Conservation (phyloP, 2,329 filamentous ascomycete species). For the Colletotrichum scovillei region DNA sequence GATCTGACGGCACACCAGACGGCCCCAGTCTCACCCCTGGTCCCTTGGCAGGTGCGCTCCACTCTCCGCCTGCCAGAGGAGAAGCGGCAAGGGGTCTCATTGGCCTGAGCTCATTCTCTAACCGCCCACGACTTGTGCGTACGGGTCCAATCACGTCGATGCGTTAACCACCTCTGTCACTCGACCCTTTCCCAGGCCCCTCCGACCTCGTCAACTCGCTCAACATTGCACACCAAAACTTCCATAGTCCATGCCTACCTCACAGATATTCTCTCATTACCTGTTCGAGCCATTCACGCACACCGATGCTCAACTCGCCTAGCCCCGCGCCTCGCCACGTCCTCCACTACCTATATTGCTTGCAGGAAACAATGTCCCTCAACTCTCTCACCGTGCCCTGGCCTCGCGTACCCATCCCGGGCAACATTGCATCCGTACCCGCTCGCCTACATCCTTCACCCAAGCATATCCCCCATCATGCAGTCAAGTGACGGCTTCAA, state of each 20-base stretch:
- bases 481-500: slow-evolving; percentile 29
- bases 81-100: slow-evolving; percentile 45
- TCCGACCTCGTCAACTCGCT: background rate
- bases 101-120: slow-evolving; percentile 48
- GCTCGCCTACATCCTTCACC: slow-evolving; percentile 31
- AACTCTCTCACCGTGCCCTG: background rate
- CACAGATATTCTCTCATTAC: slow-evolving; percentile 18
- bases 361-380: slow-evolving; percentile 21
- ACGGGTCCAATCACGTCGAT: slow-evolving; percentile 43
- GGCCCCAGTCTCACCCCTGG: slow-evolving; percentile 30
- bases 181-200: slow-evolving; percentile 42
- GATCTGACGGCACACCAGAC: slow-evolving; percentile 35
- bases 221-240: background rate
- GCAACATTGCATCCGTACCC: slow-evolving; percentile 23
- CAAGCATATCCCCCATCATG: slow-evolving; percentile 20
- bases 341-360: slow-evolving; percentile 12
- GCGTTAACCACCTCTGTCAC: slow-evolving; percentile 30
- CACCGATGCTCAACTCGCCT: background rate
- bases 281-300: background rate
- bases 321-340: slow-evolving; percentile 8
- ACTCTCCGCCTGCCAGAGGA: slow-evolving; percentile 37
- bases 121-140: slow-evolving; percentile 48
- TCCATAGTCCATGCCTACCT: background rate
- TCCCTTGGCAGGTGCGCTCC: slow-evolving; percentile 24
- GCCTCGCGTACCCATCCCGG: slow-evolving; percentile 7